Base-by-base conservation (phyloP, 2,329 filamentous ascomycete genomes). In the Xylariaceae sp. region DNA sequence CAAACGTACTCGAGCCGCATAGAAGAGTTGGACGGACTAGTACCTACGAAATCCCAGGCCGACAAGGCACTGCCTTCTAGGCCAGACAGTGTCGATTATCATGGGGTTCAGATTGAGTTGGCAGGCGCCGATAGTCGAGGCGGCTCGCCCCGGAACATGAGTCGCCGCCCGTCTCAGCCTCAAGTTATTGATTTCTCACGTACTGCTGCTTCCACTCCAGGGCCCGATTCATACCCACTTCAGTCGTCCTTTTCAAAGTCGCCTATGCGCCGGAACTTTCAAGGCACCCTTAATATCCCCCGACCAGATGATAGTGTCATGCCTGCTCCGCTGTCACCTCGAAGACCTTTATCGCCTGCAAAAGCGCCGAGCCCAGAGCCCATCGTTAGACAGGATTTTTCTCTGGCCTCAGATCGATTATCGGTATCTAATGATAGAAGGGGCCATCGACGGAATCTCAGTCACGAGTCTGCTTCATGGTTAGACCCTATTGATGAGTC, bases 401-500 rank as follows among this genome's bases (percentile, higher is more conserved):
- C 61, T 30, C 49, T 60, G 43, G 40, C 44, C 19, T 43, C 48
- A 29, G 48, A 59, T 52, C 55, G 51, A 38, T 44, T 55, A 42
- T 43, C 37, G 34, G 53, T 33, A 39, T 46, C 49, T 36, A 54
- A 37, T 8, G 35, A 50, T 3, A 26, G 45, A 11, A 49, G 49
- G 26, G 60, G 69, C 9, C 78, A 81, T 51, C 63, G 63, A 17
- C 67, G 79, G 45, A 81, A 79, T 18, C 74, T 78, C 9, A 91
- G 87, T 56, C 83, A 85, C 47, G 87, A 89, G 59, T 88, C 87
- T 4, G 89, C 86, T 39, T 95, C 89, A 1, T 95, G 90, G 90
- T 67, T 95, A n/a, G 88, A 95, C 59, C 91, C 89, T 1, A 93
- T 94, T 42, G 87, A 95, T 60, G 90, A 95, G 54, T 95, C 89